Base-by-base conservation (phyloP, 148 eudicot genomes). In the Persicaria tinctoria region DNA sequence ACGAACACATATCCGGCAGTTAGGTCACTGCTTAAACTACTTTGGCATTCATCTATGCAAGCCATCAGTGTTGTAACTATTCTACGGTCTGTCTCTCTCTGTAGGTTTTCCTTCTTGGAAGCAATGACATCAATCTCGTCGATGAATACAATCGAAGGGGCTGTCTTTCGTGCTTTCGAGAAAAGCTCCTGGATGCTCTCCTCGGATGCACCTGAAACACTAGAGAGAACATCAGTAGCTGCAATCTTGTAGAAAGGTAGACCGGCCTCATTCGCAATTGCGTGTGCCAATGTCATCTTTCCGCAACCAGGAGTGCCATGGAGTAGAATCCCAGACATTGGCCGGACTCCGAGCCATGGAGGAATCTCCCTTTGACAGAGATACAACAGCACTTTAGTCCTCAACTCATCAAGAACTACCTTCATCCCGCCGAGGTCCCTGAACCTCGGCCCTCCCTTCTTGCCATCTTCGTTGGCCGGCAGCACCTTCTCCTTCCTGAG, bases 111-210 rank as follows among this genome's bases (percentile, higher is more conserved):
- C 74, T 97, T 88, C 84, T 91, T 94, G 6, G 97, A 87, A 83
- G 95, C 98, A 83, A 94, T 87, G n/a, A 93, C 93, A 73, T 94
- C 98, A 79, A 94, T 94, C 80, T 94, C 98, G 78, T 94, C 98
- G 77, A 94, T 94, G 73, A 94, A 94, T 13, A 94, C 87, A 73
- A 94, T 91, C 17, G 98, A 90, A 20, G 98, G 98, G 57, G 98
- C 90, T 64, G 97, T 91, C 78, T 87, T 84, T 75, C 87, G 78
- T 14, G 97, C 98, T 85, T 91, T 94, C 12, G 86, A 84, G 77
- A 94, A 94, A 76, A 94, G 88, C 41, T 88, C 92, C 51, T 96
- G 82, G 13, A 94, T 88, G 59, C 90, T 91, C 79, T 90, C 93
- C 80, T 94, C 97, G 3, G 97, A 94, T 68, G 87, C 88, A 80